Evolutionary conservation across 768 basidiomycete genomes (phyloP).

Genomic region (Stropharia rugosoannulata): DNA sequence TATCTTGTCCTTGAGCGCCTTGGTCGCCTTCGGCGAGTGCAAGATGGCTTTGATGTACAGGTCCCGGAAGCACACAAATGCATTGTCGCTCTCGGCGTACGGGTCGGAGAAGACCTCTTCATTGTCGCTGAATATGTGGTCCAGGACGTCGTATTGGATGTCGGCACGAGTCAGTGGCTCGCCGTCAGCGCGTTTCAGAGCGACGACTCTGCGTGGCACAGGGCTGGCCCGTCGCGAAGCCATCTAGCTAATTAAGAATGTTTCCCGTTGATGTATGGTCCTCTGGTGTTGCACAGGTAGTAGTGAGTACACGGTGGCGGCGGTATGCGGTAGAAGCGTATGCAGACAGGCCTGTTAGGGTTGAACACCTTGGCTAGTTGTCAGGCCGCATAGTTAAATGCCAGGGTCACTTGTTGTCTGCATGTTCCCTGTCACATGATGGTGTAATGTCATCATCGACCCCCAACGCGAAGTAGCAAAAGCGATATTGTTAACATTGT

Average conservation of each 20-base stretch:
- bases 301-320: not conserved
- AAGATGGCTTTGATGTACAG: conserved; percentile 52
- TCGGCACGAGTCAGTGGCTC: conserved; percentile 67
- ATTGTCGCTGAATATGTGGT: conserved; percentile 71
- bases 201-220: conserved; percentile 38
- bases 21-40: conserved; percentile 66
- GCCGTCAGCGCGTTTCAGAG: conserved; percentile 58
- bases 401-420: conserved; percentile 1
- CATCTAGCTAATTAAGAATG: conserved; percentile 11
- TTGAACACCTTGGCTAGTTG: not conserved
- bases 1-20: conserved; percentile 72
- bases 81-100: conserved; percentile 21
- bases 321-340: not conserved
- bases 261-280: not conserved
- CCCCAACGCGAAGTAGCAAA: not conserved
- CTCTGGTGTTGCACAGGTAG: not conserved
- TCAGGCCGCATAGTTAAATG: not conserved
- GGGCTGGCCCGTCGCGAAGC: conserved; percentile 41
- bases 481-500: not conserved
- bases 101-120: conserved; percentile 55
- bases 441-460: conserved; percentile 9
- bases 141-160: conserved; percentile 78
- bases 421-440: conserved; percentile 17
- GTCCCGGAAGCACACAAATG: conserved; percentile 54
- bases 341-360: not conserved